These are phyloP conservation scores for Lentinula detonsa DNA, from an alignment of 768 basidiomycete genomes.

Conservation along the genomic window DNA sequence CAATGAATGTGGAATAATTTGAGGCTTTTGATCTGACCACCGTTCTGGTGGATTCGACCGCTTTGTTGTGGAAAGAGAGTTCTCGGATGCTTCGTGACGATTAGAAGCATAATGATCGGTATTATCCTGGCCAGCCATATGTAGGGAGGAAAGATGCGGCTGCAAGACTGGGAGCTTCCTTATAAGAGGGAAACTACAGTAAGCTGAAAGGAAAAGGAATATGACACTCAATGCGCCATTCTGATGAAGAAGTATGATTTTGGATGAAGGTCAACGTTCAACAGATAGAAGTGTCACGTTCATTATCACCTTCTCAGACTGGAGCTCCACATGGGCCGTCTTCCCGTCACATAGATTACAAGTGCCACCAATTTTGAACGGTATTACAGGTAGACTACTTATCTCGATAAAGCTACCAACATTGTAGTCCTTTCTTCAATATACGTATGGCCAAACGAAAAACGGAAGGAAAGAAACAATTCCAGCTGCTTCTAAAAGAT, in stretches of 20 bases:
- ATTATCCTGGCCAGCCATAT: background rate
- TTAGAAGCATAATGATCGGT: background rate
- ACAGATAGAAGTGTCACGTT: background rate
- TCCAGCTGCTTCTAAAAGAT: background rate
- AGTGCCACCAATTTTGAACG: too few relatives aligned
- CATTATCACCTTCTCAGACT: background rate
- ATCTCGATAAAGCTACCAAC: too few relatives aligned
- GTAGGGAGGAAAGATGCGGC: background rate
- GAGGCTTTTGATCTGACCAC: slow-evolving; percentile 42
- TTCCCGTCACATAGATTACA: too few relatives aligned
- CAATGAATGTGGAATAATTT: slow-evolving; percentile 43
- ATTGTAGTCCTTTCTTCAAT: too few relatives aligned
- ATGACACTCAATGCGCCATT: background rate
- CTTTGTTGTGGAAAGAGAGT: slow-evolving; percentile 43
- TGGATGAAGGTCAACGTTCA: background rate
- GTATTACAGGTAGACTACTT: too few relatives aligned
- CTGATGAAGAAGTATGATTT: background rate
- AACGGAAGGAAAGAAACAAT: background rate
- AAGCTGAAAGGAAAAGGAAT: background rate
- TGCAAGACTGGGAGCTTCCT: background rate
- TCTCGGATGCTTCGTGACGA: slow-evolving; percentile 40
- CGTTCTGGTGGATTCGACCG: slow-evolving; percentile 54
- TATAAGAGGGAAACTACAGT: background rate
- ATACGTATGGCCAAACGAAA: background rate
- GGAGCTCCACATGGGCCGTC: background rate